These are phyloP conservation scores for Ogataea saltuana DNA, from an alignment of 805 yeast species.

Conservation along the genomic window DNA sequence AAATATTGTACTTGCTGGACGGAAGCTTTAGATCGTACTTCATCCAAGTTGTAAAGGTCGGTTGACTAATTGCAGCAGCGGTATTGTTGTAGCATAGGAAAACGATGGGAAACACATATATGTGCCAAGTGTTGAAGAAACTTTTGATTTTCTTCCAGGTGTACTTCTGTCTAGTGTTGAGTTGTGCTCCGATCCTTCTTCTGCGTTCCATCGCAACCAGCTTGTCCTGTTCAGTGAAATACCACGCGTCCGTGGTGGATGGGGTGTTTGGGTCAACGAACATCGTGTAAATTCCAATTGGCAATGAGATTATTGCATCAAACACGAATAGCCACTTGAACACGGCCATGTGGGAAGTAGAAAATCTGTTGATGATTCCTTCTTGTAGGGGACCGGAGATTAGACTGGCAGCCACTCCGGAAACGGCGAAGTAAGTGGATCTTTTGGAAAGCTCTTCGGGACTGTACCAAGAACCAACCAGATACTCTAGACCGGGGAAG, in stretches of 20 bases:
- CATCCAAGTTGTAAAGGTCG: slow-evolving; percentile 48
- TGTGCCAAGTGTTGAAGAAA: slow-evolving; percentile 49
- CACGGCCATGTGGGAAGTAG: slow-evolving; percentile 29
- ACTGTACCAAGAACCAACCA: slow-evolving; percentile 41
- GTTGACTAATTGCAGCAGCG: slow-evolving; percentile 38
- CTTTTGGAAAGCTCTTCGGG: slow-evolving; percentile 39
- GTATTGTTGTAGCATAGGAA: slow-evolving; percentile 42
- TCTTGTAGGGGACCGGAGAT: slow-evolving; percentile 43
- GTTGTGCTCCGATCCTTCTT: slow-evolving; percentile 43
- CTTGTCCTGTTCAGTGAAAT: slow-evolving; percentile 42
- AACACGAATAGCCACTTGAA: slow-evolving; percentile 50
- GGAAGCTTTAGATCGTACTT: slow-evolving; percentile 36
- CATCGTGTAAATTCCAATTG: slow-evolving; percentile 44
- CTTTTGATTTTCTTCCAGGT: slow-evolving; percentile 42
- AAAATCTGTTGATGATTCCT: slow-evolving; percentile 30
- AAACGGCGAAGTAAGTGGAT: slow-evolving; percentile 37
- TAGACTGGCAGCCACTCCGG: slow-evolving; percentile 39
- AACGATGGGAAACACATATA: slow-evolving; percentile 43
- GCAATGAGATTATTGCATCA: slow-evolving; percentile 42
- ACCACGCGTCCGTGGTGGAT: slow-evolving; percentile 41
- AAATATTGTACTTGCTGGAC: slow-evolving; percentile 39
- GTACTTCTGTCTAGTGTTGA: slow-evolving; percentile 44
- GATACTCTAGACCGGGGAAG: slow-evolving; percentile 50
- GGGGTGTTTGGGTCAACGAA: slow-evolving; percentile 49
- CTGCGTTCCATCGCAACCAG: slow-evolving; percentile 46